A percentile compares a stretch with the other conserved stretches of the same genome.
Conservation (phyloP, 148 eudicot genomes). For the Rhododendron ovatum region DNA sequence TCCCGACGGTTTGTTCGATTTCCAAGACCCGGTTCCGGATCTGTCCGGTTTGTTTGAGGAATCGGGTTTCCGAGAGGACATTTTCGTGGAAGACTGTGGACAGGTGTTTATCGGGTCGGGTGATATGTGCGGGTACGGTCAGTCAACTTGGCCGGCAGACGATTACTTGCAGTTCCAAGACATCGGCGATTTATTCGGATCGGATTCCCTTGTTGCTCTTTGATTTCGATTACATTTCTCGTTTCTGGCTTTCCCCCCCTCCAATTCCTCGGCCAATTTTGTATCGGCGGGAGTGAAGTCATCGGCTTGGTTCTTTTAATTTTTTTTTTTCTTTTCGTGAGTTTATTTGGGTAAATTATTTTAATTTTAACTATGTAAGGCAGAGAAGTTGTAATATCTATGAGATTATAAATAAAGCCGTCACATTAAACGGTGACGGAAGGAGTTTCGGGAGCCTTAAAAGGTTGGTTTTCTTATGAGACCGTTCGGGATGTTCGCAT, state of each 20-base stretch:
- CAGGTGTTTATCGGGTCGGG: constrained; percentile 17
- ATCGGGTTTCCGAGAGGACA: constrained; percentile 9
- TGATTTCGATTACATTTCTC: constrained; percentile 4
- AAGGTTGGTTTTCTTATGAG: no score
- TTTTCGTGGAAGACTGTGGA: constrained; percentile 3
- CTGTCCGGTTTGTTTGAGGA: constrained; percentile 34
- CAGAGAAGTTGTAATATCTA: background rate
- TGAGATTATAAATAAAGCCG: background rate
- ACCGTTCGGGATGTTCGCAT: no score
- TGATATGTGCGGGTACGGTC: constrained; percentile 24
- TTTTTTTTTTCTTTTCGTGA: background rate
- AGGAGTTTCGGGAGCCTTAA: background rate
- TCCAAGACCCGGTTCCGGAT: constrained; percentile 19
- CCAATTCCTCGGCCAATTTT: background rate
- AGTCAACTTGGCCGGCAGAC: constrained; percentile 32
- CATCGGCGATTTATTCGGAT: constrained; percentile 65
- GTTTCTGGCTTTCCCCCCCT: background rate
- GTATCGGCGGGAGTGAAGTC: background rate
- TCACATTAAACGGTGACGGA: background rate
- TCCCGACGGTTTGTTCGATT: constrained; percentile 42
- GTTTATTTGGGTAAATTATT: background rate
- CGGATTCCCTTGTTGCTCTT: constrained; percentile 53
- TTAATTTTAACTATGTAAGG: background rate
- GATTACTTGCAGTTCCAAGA: constrained; percentile 43
- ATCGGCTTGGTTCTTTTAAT: background rate